Conservation (phyloP, 2,329 filamentous ascomycete genomes). For the Paracoccidioides lutzii region DNA sequence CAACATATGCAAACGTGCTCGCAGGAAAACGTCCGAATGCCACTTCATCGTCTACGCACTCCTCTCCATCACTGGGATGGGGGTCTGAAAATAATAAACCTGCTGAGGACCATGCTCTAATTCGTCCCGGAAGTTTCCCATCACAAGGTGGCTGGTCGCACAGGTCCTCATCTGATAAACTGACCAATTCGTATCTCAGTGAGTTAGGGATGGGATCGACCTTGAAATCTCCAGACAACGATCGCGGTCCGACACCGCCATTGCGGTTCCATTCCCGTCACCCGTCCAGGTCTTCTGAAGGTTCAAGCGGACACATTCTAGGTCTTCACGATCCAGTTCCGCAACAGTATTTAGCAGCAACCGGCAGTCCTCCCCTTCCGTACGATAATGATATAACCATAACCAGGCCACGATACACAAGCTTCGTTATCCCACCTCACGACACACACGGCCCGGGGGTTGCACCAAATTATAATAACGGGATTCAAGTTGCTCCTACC, state of each 20-base stretch:
- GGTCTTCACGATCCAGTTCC: neutral
- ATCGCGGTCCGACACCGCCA: slow-evolving; percentile 17
- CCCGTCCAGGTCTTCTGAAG: slow-evolving; percentile 7
- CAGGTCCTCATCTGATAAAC: slow-evolving; percentile 10
- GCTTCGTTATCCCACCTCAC: slow-evolving; percentile 2
- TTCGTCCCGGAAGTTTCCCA: neutral
- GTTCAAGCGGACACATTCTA: neutral
- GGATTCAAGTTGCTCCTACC: neutral
- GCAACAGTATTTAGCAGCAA: neutral
- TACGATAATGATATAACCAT: slow-evolving; percentile 25
- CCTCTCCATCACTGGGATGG: neutral
- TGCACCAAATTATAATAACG: slow-evolving; percentile 1
- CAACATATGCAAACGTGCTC: slow-evolving; percentile 25
- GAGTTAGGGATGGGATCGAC: slow-evolving; percentile 18
- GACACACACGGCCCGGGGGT: neutral
- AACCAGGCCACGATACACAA: slow-evolving; percentile 11
- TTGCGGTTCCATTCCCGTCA: slow-evolving; percentile 17
- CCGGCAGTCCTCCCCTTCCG: slow-evolving; percentile 16
- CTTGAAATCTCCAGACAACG: slow-evolving; percentile 12
- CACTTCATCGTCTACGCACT: neutral
- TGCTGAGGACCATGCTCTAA: neutral
- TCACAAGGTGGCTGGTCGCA: neutral
- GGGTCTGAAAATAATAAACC: neutral
- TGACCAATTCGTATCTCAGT: slow-evolving; percentile 22
- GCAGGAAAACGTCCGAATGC: neutral